Conservation (phyloP, 2,329 filamentous ascomycete genomes). For the Neopestalotiopsis clavispora region DNA sequence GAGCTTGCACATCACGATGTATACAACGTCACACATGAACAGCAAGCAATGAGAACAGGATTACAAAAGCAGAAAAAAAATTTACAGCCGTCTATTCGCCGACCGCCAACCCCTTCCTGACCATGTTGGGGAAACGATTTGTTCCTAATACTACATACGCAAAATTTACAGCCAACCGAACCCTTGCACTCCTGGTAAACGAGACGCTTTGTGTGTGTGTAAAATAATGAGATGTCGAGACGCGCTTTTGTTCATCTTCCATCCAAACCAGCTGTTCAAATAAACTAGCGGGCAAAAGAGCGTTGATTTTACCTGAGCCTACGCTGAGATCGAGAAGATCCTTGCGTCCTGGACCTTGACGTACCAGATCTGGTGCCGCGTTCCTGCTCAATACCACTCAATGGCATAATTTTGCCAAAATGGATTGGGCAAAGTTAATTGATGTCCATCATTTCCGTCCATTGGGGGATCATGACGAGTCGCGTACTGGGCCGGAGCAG, state of each 20-base stretch:
- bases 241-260: conserved; percentile 7
- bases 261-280: conserved; percentile 20
- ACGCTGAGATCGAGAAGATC: no score
- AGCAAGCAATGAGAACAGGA: not conserved
- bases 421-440: not conserved
- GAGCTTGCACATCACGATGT: not conserved
- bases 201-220: conserved; percentile 3
- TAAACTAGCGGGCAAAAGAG: not conserved
- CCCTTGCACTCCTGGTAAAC: conserved; percentile 11
- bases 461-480: no score
- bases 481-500: no score
- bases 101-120: conserved; percentile 11
- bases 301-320: not conserved
- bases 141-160: conserved; percentile 19
- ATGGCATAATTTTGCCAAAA: not conserved
- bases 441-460: no score
- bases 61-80: conserved; percentile 17
- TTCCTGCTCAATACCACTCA: not conserved
- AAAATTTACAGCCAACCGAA: conserved; percentile 16
- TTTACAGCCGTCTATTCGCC: conserved; percentile 14
- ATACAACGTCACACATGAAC: not conserved
- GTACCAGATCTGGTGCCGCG: not conserved
- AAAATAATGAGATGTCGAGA: conserved; percentile 4
- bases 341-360: not conserved
- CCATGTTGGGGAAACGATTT: conserved; percentile 10